phyloP scores from a whole-genome alignment of 2,329 filamentous ascomycete species.

The Alternaria infectoria region DNA sequence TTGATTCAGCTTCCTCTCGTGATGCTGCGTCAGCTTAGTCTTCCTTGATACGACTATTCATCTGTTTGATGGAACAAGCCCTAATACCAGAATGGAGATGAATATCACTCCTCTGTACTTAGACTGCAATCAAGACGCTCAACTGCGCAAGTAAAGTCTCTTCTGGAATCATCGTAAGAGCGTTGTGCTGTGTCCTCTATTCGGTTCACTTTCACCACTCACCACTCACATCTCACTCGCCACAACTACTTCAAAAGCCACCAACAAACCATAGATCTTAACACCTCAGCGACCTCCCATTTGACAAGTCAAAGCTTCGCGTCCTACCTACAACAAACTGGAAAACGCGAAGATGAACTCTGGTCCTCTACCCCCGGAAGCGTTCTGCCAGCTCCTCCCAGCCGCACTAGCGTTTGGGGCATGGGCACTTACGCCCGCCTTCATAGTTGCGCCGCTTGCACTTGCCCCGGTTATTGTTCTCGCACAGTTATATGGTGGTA shows the following conservation, averaged over 20 bases:
- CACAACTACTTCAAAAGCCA: not conserved
- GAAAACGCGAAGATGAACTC: not conserved
- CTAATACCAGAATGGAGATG: not conserved
- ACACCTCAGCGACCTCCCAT: not conserved
- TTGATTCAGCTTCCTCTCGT: too few relatives aligned
- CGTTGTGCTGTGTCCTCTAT: not conserved
- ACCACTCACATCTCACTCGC: not conserved
- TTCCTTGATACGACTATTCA: not conserved
- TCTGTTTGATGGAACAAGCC: not conserved
- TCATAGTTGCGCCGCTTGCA: too few relatives aligned
- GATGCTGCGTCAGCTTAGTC: not conserved
- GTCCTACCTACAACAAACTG: not conserved
- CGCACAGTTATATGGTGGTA: not conserved
- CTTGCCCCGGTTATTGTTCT: too few relatives aligned
- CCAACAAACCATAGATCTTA: too few relatives aligned
- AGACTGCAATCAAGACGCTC: not conserved
- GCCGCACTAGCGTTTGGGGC: too few relatives aligned
- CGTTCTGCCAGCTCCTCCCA: not conserved
- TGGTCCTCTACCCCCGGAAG: not conserved
- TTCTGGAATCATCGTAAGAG: not conserved
- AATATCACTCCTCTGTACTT: not conserved
- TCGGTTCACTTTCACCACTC: not conserved
- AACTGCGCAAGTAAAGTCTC: not conserved
- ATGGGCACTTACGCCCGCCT: too few relatives aligned
- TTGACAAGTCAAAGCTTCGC: not conserved